Base-by-base conservation (phyloP, 1,284 basidiomycete species). In the Takashimella koratensis region DNA sequence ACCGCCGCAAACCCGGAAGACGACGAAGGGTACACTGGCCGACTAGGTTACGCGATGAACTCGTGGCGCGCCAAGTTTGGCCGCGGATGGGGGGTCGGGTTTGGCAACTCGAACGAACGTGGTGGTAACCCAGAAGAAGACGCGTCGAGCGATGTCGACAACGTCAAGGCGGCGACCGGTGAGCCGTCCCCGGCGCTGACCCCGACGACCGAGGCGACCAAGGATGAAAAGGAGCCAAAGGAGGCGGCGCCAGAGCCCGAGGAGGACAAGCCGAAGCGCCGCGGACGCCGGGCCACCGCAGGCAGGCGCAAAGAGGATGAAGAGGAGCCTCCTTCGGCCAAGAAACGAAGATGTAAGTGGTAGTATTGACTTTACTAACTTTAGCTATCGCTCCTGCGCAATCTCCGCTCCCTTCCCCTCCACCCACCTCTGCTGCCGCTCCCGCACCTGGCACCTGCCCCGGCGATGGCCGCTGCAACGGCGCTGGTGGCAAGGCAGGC, bases 401-500 rank as follows among this genome's bases (percentile, higher is more conserved):
- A 4, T 62, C 63, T 21, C 60, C 52, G 5, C 51, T 59, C 12
- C 62, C 66, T 16, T 66, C 68, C 10, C 63, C 71, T 2, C 60
- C 64, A 3, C 56, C 60, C 11, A 58, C 65, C 2, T 57, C 64
- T 3, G 51, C 47, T 22, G 45, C 45, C 8, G 49, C 44, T 12
- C 67, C 65, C 6, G 53, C 59, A 21, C 70, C 66, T 4, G 88
- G 92, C 47, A 91, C 91, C 19, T 97, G 93, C 75, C 93, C 93
- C 5, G 93, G 93, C 54, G 93, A 94, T 76, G 93, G 93, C 39
- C 84, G 89, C 62, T 97, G 93, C 77, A 90, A 97, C 77, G 93
- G 93, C 59, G 91, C 89, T 25, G 93, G 93, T 65, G 93, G 93
- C 56, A 86, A 90, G 63, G 84, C 84, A 56, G 87, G 88, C 59